Conservation (phyloP, 805 yeast species). For the Monosporozyma servazzii region DNA sequence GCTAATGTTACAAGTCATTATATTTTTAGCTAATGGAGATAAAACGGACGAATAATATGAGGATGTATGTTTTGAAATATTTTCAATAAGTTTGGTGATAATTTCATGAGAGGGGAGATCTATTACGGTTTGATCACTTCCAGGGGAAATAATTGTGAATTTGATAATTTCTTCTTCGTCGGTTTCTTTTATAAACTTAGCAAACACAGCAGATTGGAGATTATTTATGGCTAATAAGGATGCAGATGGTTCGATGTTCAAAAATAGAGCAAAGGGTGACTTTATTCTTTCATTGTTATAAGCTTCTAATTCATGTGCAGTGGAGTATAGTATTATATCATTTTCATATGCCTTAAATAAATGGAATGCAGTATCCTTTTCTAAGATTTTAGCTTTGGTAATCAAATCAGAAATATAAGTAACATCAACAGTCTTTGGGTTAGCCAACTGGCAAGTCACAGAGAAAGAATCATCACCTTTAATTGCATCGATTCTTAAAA, state of each 20-base stretch:
- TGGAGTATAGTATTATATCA: constrained; percentile 42
- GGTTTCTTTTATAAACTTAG: constrained; percentile 32
- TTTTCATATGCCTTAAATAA: constrained; percentile 47
- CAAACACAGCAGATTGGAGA: constrained; percentile 42
- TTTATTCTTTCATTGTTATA: constrained; percentile 48
- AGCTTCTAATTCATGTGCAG: constrained; percentile 55
- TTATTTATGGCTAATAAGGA: constrained; percentile 30
- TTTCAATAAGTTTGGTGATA: constrained; percentile 5
- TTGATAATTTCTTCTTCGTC: constrained; percentile 8
- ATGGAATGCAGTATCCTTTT: constrained; percentile 80
- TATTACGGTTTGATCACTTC: constrained; percentile 5
- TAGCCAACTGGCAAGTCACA: constrained; percentile 19
- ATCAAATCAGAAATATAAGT: constrained; percentile 43
- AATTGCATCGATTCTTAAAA: constrained; percentile 23
- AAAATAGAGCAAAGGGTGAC: constrained; percentile 56
- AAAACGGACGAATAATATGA: constrained; percentile 19
- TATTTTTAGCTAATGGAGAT: constrained; percentile 14
- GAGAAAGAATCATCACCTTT: constrained; percentile 16
- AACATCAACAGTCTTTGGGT: constrained; percentile 38
- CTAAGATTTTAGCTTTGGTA: constrained; percentile 61
- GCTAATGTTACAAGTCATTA: constrained; percentile 17
- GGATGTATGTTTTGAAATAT: constrained; percentile 11
- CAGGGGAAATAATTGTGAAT: constrained; percentile 10
- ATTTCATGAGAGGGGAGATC: constrained; percentile 11
- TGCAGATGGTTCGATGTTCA: constrained; percentile 44